Evolutionary conservation across 352 stramenopile genomes (phyloP).

Genomic region (Globisporangium cystogenes): DNA sequence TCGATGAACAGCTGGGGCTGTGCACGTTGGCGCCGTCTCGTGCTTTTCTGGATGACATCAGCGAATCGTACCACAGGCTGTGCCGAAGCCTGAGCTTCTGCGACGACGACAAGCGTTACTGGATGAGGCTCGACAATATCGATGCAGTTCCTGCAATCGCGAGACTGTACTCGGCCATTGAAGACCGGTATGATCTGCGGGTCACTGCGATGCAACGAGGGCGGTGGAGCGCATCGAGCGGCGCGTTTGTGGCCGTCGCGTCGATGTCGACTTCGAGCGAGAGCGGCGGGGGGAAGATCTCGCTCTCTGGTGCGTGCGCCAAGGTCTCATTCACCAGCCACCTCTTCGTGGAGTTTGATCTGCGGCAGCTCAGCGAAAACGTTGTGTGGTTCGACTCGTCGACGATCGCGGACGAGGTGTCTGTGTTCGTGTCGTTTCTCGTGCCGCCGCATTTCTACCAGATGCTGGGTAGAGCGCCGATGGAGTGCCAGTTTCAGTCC

Average conservation of each 20-base stretch:
- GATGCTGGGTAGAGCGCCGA: slow-evolving; percentile 22
- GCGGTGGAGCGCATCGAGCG: slow-evolving; percentile 3
- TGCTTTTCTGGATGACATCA: slow-evolving; percentile 18
- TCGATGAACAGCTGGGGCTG: slow-evolving; percentile 34
- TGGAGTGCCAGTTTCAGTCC: slow-evolving; percentile 27
- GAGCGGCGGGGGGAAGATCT: slow-evolving; percentile 15
- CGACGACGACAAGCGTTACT: slow-evolving; percentile 25
- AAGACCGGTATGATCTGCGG: slow-evolving; percentile 2
- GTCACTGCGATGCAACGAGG: slow-evolving; percentile 6
- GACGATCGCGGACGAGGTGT: slow-evolving; percentile 10
- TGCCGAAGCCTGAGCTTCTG: slow-evolving; percentile 28
- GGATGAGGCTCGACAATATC: slow-evolving; percentile 43
- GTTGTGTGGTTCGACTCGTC: slow-evolving; percentile 43
- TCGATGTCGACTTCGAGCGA: slow-evolving; percentile 1
- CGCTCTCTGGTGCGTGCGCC: slow-evolving; percentile 8
- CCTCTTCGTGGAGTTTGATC: slow-evolving; percentile 30
- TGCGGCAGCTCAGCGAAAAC: slow-evolving; percentile 34
- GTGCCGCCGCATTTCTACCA: slow-evolving; percentile 35
- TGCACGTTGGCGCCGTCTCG: slow-evolving; percentile 31
- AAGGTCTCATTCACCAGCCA: slow-evolving; percentile 16
- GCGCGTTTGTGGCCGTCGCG: slow-evolving; percentile 5
- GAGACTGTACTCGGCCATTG: slow-evolving; percentile 1
- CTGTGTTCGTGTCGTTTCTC: slow-evolving; percentile 28
- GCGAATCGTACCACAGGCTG: slow-evolving; percentile 33
- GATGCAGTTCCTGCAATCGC: slow-evolving; percentile 20